These are phyloP conservation scores for Parmelia sp. DNA, from an alignment of 495 filamentous ascomycete genomes.

Conservation along the genomic window DNA sequence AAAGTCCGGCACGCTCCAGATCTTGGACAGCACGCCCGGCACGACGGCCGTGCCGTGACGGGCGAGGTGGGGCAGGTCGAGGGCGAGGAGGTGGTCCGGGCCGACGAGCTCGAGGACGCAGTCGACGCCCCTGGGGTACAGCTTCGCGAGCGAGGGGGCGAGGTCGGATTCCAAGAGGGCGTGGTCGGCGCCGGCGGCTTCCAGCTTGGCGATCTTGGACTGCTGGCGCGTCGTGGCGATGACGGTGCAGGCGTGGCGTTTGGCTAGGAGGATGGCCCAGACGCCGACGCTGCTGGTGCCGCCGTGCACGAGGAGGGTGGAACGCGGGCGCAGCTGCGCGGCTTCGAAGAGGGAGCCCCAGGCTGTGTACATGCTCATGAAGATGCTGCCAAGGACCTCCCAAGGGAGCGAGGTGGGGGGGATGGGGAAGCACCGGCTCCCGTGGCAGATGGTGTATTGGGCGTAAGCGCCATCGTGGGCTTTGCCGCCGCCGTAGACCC, in stretches of 20 bases:
- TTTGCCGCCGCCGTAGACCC: neutral
- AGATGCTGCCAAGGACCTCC: neutral
- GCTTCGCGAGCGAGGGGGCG: neutral
- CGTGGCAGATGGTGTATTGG: neutral
- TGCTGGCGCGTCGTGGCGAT: neutral
- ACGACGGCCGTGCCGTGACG: neutral
- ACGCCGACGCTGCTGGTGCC: neutral
- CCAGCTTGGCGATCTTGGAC: neutral
- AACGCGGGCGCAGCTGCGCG: neutral
- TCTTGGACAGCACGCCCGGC: neutral
- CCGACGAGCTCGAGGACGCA: neutral
- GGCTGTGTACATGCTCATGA: neutral
- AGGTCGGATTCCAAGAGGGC: neutral
- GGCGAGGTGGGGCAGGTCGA: neutral
- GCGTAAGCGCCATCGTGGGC: neutral
- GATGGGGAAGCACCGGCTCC: neutral
- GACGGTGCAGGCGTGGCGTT: neutral
- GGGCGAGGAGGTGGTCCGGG: neutral
- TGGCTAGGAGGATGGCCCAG: neutral
- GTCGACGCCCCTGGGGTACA: neutral
- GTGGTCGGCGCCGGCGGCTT: neutral
- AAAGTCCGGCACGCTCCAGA: neutral
- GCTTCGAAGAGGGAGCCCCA: neutral
- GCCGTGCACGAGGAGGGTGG: neutral
- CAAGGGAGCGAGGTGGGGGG: neutral